These are phyloP conservation scores for Dictyostelium capitatum DNA, from an alignment of 78 protist species.

Conservation along the genomic window DNA sequence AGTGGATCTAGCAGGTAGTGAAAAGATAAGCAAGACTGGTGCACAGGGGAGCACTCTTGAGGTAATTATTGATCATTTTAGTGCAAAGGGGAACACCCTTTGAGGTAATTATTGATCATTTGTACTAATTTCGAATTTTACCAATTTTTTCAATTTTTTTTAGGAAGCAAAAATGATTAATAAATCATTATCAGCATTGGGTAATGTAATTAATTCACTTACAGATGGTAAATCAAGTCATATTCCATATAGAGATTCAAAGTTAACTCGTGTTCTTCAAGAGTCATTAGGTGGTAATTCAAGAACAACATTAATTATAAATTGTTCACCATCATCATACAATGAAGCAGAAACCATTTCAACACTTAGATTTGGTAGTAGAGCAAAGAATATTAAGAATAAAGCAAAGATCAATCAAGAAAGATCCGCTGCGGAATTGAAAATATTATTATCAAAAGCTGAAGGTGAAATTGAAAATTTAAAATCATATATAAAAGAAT, in stretches of 20 bases:
- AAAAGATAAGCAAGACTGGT: slow-evolving; percentile 92
- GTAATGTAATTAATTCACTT: slow-evolving; percentile 93
- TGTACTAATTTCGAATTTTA: slow-evolving; percentile 44
- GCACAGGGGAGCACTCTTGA: slow-evolving; percentile 83
- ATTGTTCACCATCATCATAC: slow-evolving; percentile 84
- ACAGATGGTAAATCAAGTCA: slow-evolving; percentile 88
- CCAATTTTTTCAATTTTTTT: too few relatives aligned
- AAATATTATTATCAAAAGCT: slow-evolving; percentile 45
- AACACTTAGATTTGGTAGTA: slow-evolving; percentile 86
- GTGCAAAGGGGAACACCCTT: too few relatives aligned
- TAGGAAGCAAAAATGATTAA: slow-evolving; percentile 94
- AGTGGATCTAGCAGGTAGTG: slow-evolving; percentile 97
- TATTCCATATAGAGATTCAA: slow-evolving; percentile 96
- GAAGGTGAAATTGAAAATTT: slow-evolving; percentile 71
- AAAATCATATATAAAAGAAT: slow-evolving; percentile 45
- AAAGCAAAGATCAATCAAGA: slow-evolving; percentile 90
- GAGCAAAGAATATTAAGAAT: slow-evolving; percentile 94
- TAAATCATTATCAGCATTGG: slow-evolving; percentile 91
- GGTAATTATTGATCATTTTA: too few relatives aligned
- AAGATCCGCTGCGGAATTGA: slow-evolving; percentile 81
- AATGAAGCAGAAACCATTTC: slow-evolving; percentile 88
- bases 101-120: not conserved
- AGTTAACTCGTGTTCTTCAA: slow-evolving; percentile 94
- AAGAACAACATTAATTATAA: slow-evolving; percentile 88
- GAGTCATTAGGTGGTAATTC: slow-evolving; percentile 96